Conservation (phyloP, 345 rosid species). For the Camelina laxa region DNA sequence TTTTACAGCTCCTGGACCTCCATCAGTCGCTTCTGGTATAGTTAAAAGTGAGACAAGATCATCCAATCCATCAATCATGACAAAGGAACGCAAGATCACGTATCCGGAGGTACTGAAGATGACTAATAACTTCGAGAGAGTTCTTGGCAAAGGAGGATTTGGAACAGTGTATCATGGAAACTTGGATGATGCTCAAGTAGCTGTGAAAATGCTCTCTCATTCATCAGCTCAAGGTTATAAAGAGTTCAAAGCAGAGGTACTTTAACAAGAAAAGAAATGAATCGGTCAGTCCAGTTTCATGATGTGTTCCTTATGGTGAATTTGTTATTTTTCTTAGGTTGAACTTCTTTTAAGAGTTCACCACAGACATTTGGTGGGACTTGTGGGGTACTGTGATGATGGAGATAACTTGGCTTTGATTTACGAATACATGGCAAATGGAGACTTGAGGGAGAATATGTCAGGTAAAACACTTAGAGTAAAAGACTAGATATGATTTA, state of each 20-base stretch:
- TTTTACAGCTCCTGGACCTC: background rate
- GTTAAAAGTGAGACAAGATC: background rate
- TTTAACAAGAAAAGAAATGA: background rate
- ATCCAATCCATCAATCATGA: slow-evolving; percentile 23
- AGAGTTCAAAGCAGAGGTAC: slow-evolving; percentile 48
- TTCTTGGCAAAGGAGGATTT: slow-evolving; percentile 44
- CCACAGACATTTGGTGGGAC: slow-evolving; percentile 52
- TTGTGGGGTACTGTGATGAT: slow-evolving; percentile 60
- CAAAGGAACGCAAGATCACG: slow-evolving; percentile 28
- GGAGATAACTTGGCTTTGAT: slow-evolving; percentile 48
- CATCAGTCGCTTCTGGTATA: slow-evolving; percentile 1
- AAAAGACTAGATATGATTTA: background rate
- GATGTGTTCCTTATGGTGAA: background rate
- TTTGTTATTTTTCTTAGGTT: slow-evolving; percentile 43
- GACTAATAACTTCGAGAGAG: slow-evolving; percentile 40
- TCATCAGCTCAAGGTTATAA: slow-evolving; percentile 49
- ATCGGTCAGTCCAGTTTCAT: background rate
- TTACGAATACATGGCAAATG: slow-evolving; percentile 58
- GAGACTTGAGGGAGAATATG: slow-evolving; percentile 49
- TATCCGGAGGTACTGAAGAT: slow-evolving; percentile 39
- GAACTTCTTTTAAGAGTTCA: slow-evolving; percentile 55
- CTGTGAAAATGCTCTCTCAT: slow-evolving; percentile 47
- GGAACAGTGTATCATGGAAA: slow-evolving; percentile 42
- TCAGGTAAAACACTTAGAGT: slow-evolving; percentile 37
- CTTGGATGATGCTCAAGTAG: slow-evolving; percentile 34